A percentile compares a stretch with the other conserved stretches of the same genome.
phyloP scores from a whole-genome alignment of 371 early-diverging fungal species.

The Rozella allomycis region DNA sequence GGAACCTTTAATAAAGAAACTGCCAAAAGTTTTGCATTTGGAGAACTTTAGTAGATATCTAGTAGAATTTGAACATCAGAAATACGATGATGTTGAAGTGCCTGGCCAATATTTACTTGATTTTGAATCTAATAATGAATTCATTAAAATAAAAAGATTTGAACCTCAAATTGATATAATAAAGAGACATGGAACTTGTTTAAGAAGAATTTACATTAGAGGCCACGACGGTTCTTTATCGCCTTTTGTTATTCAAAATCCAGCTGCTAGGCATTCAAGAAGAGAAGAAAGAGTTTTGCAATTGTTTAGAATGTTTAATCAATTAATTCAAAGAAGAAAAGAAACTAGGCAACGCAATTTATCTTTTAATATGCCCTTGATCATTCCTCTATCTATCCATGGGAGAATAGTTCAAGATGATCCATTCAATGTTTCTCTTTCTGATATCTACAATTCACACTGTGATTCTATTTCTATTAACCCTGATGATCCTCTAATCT shows the following conservation, averaged over 20 bases:
- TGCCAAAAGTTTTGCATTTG: constrained; percentile 54
- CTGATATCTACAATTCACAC: constrained; percentile 67
- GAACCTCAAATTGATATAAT: constrained; percentile 61
- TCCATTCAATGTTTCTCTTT: constrained; percentile 54
- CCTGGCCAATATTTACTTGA: constrained; percentile 86
- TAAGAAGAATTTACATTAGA: constrained; percentile 55
- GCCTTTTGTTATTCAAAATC: constrained; percentile 79
- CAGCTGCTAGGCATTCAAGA: constrained; percentile 56
- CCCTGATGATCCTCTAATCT: constrained; percentile 57
- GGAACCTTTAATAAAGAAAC: constrained; percentile 53
- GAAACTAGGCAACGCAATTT: constrained; percentile 58
- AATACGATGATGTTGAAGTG: constrained; percentile 90
- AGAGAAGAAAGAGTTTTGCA: constrained; percentile 85
- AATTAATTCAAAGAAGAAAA: constrained; percentile 45
- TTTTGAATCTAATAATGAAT: constrained; percentile 64
- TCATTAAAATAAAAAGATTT: constrained; percentile 81
- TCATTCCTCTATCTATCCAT: constrained; percentile 74
- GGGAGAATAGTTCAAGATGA: constrained; percentile 82
- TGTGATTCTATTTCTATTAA: constrained; percentile 38
- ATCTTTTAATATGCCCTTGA: constrained; percentile 67
- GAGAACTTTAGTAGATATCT: constrained; percentile 71
- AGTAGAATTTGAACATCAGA: constrained; percentile 89
- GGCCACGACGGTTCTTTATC: constrained; percentile 60
- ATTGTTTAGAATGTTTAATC: constrained; percentile 68
- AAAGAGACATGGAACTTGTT: constrained; percentile 48